Conservation (phyloP, 2,329 filamentous ascomycete genomes). For the Acrodontium crateriforme region DNA sequence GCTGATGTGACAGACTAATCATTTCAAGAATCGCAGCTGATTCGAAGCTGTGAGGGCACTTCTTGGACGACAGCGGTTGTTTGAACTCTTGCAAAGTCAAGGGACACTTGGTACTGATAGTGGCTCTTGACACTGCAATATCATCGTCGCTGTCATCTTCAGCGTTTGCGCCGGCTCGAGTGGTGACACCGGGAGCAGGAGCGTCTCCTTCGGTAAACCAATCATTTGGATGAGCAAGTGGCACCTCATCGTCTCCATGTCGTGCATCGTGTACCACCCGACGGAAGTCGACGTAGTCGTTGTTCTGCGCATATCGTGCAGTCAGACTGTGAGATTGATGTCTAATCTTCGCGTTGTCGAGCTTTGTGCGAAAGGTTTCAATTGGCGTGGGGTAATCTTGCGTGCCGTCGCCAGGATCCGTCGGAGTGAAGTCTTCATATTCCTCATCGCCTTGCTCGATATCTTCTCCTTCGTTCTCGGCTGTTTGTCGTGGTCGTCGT, state of each 20-base stretch:
- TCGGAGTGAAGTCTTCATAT: slow-evolving; percentile 25
- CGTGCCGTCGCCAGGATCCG: slow-evolving; percentile 24
- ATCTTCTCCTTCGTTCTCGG: slow-evolving; percentile 8
- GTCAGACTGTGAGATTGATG: slow-evolving; percentile 27
- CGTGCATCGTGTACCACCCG: slow-evolving; percentile 47
- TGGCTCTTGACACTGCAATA: slow-evolving; percentile 50
- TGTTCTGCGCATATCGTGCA: slow-evolving; percentile 42
- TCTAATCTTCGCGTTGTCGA: slow-evolving; percentile 29
- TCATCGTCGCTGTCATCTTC: slow-evolving; percentile 51
- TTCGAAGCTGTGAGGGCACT: slow-evolving; percentile 63
- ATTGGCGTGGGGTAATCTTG: slow-evolving; percentile 22
- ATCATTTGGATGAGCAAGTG: slow-evolving; percentile 41
- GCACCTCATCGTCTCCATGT: slow-evolving; percentile 38
- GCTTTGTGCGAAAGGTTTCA: slow-evolving; percentile 24
- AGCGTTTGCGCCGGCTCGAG: slow-evolving; percentile 15
- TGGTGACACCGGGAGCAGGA: slow-evolving; percentile 28
- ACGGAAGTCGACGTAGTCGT: slow-evolving; percentile 49
- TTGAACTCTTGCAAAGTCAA: slow-evolving; percentile 50
- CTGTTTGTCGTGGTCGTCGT: slow-evolving; percentile 13
- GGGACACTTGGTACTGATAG: slow-evolving; percentile 54
- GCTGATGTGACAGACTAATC: slow-evolving; percentile 18
- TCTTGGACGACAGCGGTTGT: slow-evolving; percentile 51
- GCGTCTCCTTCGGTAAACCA: slow-evolving; percentile 47
- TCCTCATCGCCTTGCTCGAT: slow-evolving; percentile 24
- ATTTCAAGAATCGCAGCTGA: slow-evolving; percentile 47